These are phyloP conservation scores for Chaetomium strumarium DNA, from an alignment of 2,329 filamentous ascomycete genomes.

Conservation along the genomic window DNA sequence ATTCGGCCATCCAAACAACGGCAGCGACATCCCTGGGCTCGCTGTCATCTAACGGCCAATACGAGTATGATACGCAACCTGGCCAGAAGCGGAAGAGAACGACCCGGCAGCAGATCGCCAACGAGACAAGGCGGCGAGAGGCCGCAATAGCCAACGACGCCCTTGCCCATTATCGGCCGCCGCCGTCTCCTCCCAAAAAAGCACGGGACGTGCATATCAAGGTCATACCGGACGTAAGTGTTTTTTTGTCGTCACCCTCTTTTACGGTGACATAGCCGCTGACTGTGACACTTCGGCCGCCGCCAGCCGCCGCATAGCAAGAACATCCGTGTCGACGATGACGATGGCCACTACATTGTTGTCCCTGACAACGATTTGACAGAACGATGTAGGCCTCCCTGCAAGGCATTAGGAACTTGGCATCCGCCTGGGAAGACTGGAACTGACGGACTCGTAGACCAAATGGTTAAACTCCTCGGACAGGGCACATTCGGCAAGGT, in stretches of 20 bases:
- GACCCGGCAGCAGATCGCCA: slow-evolving; percentile 72
- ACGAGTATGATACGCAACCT: slow-evolving; percentile 60
- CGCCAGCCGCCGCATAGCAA: slow-evolving; percentile 41
- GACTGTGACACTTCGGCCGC: slow-evolving; percentile 26
- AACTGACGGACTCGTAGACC: slow-evolving; percentile 50
- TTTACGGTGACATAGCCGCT: slow-evolving; percentile 7
- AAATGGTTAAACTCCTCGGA: slow-evolving; percentile 81
- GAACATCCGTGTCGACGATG: slow-evolving; percentile 80
- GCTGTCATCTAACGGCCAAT: slow-evolving; percentile 53
- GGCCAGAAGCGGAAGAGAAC: slow-evolving; percentile 85
- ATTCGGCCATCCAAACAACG: slow-evolving; percentile 75
- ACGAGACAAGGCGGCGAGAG: slow-evolving; percentile 75
- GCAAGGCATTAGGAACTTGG: too few relatives aligned
- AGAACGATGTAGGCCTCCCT: slow-evolving; percentile 67
- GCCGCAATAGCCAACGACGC: slow-evolving; percentile 64
- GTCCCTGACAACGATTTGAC: slow-evolving; percentile 80
- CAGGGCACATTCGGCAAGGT: slow-evolving; percentile 99
- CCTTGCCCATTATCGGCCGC: slow-evolving; percentile 76
- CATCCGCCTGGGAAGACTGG: background rate
- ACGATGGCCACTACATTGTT: slow-evolving; percentile 96
- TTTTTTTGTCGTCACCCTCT: background rate
- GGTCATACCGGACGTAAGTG: slow-evolving; percentile 57
- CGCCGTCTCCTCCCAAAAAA: slow-evolving; percentile 84
- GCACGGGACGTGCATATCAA: slow-evolving; percentile 68
- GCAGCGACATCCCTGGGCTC: slow-evolving; percentile 83